Evolutionary conservation across 148 eudicot species (phyloP).

Genomic region (Limonium bicolor): DNA sequence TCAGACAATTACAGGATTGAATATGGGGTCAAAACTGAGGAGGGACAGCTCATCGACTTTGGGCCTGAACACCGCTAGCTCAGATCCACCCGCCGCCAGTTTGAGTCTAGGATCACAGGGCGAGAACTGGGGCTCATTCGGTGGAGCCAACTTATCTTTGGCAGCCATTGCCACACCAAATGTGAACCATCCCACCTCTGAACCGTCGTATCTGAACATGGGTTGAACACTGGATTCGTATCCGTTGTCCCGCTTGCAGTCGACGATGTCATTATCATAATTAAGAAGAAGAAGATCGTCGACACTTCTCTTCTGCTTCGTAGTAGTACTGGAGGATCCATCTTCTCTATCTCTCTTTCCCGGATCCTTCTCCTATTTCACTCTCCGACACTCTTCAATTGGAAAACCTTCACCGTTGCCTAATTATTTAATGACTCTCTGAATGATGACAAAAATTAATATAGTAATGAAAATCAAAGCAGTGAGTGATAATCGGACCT

Average conservation of each 20-base stretch:
- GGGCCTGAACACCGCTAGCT: constrained; percentile 68
- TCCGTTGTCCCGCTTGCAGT: constrained; percentile 20
- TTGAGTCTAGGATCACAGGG: constrained; percentile 69
- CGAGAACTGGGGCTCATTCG: constrained; percentile 71
- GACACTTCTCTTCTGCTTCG: too few relatives aligned
- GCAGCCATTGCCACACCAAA: constrained; percentile 53
- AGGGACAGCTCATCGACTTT: constrained; percentile 65
- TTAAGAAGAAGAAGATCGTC: too few relatives aligned
- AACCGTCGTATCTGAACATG: constrained; percentile 56
- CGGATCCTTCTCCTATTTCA: too few relatives aligned
- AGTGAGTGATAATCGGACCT: too few relatives aligned
- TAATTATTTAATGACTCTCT: too few relatives aligned
- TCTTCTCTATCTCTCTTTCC: neutral
- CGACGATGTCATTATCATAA: constrained; percentile 8
- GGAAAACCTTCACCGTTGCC: too few relatives aligned
- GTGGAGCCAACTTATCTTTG: too few relatives aligned
- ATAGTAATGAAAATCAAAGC: too few relatives aligned
- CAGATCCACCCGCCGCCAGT: constrained; percentile 21
- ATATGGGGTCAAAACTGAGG: constrained; percentile 44
- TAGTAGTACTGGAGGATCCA: neutral
- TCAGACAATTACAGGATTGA: constrained; percentile 31
- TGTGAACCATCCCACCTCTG: constrained; percentile 53
- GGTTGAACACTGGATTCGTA: constrained; percentile 42
- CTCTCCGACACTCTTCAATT: too few relatives aligned
- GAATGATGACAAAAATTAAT: too few relatives aligned